Conservation (phyloP, 306 rosid genomes). For the Hippophae rhamnoides region DNA sequence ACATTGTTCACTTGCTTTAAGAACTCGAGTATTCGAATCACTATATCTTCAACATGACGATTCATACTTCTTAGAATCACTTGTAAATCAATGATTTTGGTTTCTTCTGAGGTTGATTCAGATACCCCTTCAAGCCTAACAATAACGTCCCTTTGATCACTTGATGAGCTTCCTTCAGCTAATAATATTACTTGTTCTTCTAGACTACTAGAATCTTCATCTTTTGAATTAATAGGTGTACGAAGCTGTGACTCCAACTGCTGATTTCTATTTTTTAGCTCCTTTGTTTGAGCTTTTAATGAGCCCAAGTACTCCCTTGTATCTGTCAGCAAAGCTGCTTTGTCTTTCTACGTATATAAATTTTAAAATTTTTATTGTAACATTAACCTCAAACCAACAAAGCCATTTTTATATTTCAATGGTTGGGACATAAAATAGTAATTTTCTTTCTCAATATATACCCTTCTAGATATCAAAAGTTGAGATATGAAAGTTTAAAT, state of each 20-base stretch:
- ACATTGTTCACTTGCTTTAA: constrained; percentile 36
- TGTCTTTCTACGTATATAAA: constrained; percentile 47
- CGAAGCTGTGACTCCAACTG: constrained; percentile 28
- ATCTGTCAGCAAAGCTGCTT: constrained; percentile 56
- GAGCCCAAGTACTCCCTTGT: constrained; percentile 56
- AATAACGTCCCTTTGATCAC: constrained; percentile 33
- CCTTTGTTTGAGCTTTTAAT: constrained; percentile 41
- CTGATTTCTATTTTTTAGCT: constrained; percentile 44
- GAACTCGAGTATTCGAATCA: constrained; percentile 57
- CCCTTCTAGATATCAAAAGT: no score
- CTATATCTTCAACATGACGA: constrained; percentile 30
- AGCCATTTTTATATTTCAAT: no score
- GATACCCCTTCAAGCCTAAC: constrained; percentile 22
- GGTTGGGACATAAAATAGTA: no score
- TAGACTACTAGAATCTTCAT: constrained; percentile 5
- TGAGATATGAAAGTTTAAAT: no score
- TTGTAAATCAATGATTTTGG: constrained; percentile 37
- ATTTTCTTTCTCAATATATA: no score
- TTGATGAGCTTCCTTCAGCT: constrained; percentile 8
- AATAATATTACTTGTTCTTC: constrained; percentile 5
- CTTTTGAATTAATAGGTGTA: neutral
- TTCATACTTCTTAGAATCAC: constrained; percentile 41
- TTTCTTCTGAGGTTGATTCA: constrained; percentile 42
- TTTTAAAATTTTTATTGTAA: neutral
- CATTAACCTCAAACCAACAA: neutral